Evolutionary conservation across 2,329 filamentous ascomycete species (phyloP), one percentile per base, ranked within the genome.

Genomic region (Curvularia sp.): DNA sequence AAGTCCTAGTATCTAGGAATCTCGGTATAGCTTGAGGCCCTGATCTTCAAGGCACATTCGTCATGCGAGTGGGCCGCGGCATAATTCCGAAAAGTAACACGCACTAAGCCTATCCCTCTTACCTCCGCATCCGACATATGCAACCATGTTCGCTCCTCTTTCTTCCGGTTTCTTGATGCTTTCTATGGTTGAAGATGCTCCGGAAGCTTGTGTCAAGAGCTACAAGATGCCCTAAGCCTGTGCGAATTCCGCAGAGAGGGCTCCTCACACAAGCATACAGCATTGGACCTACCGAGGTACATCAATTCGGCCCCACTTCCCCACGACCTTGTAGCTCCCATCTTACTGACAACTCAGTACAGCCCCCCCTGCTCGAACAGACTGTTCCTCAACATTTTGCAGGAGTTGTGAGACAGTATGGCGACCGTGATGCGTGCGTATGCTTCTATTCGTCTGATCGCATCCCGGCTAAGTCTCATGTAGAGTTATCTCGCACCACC

Each of bases 301-400:
- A 60, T 49, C 59, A 30, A 58, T 58, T 50, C 50, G 9, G 46
- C 35, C n/a, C 33, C n/a, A 41, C 15, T 44, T 44, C 42, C 13
- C 15, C 13, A 26, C 42, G 24, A 47, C 20, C 18, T 46, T 10
- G 18, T 20, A 51, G 28, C 48, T 54, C 13, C 20, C 49, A 43
- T 41, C 28, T 22, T 22, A 49, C 56, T 70, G 57, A 68, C 58
- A 18, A 9, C 33, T 20, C 15, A 8, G 6, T 22, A 50, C 42
- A 92, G 88, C 89, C 89, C 3, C 82, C 88, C 0, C 79, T 93
- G 7, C 84, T 91, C 48, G 79, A 83, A 5, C 81, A 88, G 55
- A 93, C 90, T 0, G 86, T 93, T 53, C 88, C 89, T 0, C 79
- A 90, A 62, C 88, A 94, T 72, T 93, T 94, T 69, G 82, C 86